Base-by-base conservation (phyloP, 208 protist species). In the Leptomonas pyrrhocoris region DNA sequence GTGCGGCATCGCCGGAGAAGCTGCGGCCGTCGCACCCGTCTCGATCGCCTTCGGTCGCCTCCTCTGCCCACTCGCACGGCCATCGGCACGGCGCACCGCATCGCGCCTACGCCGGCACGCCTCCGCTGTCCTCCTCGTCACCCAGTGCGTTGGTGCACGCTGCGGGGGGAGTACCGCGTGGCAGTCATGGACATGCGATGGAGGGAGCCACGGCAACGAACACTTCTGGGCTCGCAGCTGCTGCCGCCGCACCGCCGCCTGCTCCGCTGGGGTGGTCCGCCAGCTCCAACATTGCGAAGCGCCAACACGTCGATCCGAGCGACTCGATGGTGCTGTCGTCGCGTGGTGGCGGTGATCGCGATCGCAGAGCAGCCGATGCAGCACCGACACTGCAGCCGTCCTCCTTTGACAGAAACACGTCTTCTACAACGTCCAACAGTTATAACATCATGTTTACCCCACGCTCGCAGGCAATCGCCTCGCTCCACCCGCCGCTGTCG, bases 231-330 rank as follows among this genome's bases (percentile, higher is more conserved):
- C n/a, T n/a, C n/a, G 7, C 30, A 1, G 31, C 54, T 12, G 23
- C 11, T 27, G 30, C 21, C 42, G 19, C 48, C 70, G 57, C 36
- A 49, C 57, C 61, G n/a, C 36, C 59, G 25, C 64, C 46, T 0
- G 53, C 79, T 0, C 80, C 86, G 34, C 75, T 93, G 13, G 87
- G 87, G 7, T 93, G 87, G 87, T 83, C 77, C 6, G 54, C 73
- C 43, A 86, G 73, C 54, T 86, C 79, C 15, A 48, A 64, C 54
- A 74, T 86, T 18, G 45, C 74, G 8, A 86, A 84, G 68, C 86
- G 83, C 7, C 51, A 31, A 21, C 80, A 74, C 23, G 28, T 34
- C 12, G 73, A 79, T 36, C 19, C 54, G 21, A 12, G 8, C n/a
- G 38, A 25, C 13, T 12, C 36, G 19, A 0, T 19, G 2, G 54